Evolutionary conservation across 495 filamentous ascomycete species (phyloP).

Genomic region (Penicillium atrosanguineum): DNA sequence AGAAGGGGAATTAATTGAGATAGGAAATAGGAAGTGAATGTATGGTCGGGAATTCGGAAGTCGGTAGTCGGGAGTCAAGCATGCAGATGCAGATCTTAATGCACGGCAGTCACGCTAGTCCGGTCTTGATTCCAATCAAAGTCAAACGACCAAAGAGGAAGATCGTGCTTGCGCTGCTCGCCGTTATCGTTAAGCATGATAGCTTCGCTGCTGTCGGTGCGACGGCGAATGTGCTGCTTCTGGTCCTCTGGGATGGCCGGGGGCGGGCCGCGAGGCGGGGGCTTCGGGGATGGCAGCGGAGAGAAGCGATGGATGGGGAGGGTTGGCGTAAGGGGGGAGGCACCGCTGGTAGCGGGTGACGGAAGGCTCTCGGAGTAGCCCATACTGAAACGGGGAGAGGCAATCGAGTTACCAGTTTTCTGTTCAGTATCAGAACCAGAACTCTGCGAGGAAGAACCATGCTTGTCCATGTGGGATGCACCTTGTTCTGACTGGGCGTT

Average conservation of each 20-base stretch:
- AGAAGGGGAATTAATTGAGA: constrained; percentile 7
- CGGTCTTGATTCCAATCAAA: constrained; percentile 39
- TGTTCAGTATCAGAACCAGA: constrained; percentile 37
- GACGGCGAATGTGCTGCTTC: constrained; percentile 40
- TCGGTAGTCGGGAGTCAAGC: neutral
- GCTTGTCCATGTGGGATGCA: constrained; percentile 29
- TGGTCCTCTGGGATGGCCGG: constrained; percentile 38
- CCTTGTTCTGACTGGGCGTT: constrained; percentile 25
- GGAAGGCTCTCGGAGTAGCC: constrained; percentile 40
- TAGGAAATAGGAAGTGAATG: constrained; percentile 7
- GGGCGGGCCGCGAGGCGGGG: constrained; percentile 37
- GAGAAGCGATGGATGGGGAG: constrained; percentile 47
- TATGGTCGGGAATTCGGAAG: neutral
- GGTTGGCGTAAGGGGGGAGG: constrained; percentile 46
- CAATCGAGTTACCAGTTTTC: constrained; percentile 33
- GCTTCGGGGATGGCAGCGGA: constrained; percentile 39
- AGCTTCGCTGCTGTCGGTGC: constrained; percentile 46
- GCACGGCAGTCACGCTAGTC: constrained; percentile 33
- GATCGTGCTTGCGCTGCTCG: constrained; percentile 27
- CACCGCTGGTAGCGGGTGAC: constrained; percentile 36
- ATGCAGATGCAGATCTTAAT: constrained; percentile 22
- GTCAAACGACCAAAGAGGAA: constrained; percentile 44
- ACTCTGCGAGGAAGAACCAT: constrained; percentile 27
- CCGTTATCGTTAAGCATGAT: constrained; percentile 32
- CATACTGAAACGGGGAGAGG: constrained; percentile 34